Percentiles rank a stretch among this genome's conserved stretches.
These are phyloP conservation scores for Cercospora beticola DNA, from an alignment of 2,329 filamentous ascomycete species.

Conservation along the genomic window DNA sequence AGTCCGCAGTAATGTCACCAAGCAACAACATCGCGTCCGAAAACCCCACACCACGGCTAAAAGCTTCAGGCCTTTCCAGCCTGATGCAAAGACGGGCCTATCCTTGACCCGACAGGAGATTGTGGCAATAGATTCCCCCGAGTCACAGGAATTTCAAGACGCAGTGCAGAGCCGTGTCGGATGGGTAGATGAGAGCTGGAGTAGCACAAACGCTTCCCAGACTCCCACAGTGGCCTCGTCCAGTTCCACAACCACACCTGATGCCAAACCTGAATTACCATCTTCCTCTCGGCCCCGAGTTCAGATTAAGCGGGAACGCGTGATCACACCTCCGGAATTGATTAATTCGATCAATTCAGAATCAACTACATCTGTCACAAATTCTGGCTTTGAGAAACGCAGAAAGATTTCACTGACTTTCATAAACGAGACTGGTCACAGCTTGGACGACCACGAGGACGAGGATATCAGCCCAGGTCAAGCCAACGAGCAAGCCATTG, in stretches of 20 bases:
- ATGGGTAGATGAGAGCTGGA: no score
- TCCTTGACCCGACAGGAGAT: not conserved
- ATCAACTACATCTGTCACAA: not conserved
- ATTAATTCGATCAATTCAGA: not conserved
- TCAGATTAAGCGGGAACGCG: not conserved
- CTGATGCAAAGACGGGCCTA: not conserved
- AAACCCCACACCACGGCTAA: not conserved
- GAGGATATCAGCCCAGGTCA: no score
- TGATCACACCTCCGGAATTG: not conserved
- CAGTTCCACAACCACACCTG: not conserved
- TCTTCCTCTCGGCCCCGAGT: not conserved
- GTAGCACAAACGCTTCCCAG: not conserved
- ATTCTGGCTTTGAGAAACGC: not conserved
- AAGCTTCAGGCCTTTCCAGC: not conserved
- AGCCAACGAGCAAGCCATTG: no score
- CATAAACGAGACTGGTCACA: not conserved
- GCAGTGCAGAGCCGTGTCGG: not conserved
- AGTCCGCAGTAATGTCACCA: constrained; percentile 11
- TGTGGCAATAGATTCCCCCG: not conserved
- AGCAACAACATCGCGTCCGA: not conserved
- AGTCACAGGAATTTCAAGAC: not conserved
- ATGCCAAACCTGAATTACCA: not conserved
- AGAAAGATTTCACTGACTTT: not conserved
- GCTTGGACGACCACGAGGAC: no score
- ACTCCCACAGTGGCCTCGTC: not conserved